Evolutionary conservation across 2,329 filamentous ascomycete species (phyloP).

Genomic region (Neopestalotiopsis sp.): DNA sequence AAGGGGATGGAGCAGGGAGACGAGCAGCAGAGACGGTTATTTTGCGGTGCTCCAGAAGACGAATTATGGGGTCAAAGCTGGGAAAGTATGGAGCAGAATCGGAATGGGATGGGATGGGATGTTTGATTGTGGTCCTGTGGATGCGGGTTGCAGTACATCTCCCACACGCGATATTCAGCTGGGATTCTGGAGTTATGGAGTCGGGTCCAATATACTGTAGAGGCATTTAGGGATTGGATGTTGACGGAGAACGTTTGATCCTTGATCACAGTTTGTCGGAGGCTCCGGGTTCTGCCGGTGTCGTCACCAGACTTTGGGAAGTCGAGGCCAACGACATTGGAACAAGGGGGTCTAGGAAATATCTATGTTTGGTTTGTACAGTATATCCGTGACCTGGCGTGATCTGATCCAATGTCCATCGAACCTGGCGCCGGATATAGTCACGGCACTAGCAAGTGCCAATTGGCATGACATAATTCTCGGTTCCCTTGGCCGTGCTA

Average conservation of each 20-base stretch:
- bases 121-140: background rate
- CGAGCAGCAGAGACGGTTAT: background rate
- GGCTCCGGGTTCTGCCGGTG: conserved; percentile 14
- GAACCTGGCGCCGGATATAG: background rate
- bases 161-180: background rate
- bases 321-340: background rate
- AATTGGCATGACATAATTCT: background rate
- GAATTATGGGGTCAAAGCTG: background rate
- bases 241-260: background rate
- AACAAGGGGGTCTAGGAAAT: background rate
- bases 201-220: background rate
- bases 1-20: background rate
- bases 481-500: background rate
- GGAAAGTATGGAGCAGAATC: background rate
- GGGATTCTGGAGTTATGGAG: background rate
- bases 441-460: background rate
- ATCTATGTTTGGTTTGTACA: background rate
- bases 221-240: background rate
- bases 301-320: conserved; percentile 4
- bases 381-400: background rate
- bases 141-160: background rate
- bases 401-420: background rate
- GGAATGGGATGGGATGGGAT: background rate
- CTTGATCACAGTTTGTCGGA: background rate
- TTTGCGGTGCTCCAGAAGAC: background rate